Conservation (phyloP, 495 filamentous ascomycete species). For the Cercophora newfieldiana region DNA sequence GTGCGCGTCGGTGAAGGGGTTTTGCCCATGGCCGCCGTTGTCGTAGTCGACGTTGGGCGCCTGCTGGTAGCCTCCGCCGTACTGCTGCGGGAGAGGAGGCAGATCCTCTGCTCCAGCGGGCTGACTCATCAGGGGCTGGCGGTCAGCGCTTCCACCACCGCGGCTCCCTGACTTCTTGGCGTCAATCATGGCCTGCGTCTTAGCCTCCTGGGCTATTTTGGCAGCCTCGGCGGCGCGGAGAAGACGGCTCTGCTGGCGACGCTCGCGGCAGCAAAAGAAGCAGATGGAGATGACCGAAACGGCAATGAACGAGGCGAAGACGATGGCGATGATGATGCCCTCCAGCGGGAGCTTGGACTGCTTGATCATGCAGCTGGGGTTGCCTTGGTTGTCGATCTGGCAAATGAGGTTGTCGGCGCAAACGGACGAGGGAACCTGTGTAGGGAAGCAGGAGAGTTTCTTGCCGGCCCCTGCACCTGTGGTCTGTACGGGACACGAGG, state of each 20-base stretch:
- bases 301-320: slow-evolving; percentile 38
- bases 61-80: slow-evolving; percentile 7
- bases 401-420: slow-evolving; percentile 51
- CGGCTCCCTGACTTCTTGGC: slow-evolving; percentile 52
- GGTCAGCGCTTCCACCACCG: slow-evolving; percentile 63
- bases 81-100: slow-evolving; percentile 17
- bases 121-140: slow-evolving; percentile 37
- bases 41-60: slow-evolving; percentile 10
- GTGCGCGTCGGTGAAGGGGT: slow-evolving; percentile 30
- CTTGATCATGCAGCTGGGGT: slow-evolving; percentile 45
- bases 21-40: slow-evolving; percentile 9
- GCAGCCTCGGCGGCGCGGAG: slow-evolving; percentile 36
- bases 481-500: slow-evolving; percentile 39
- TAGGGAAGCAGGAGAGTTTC: slow-evolving; percentile 40
- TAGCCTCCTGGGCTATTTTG: slow-evolving; percentile 39
- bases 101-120: slow-evolving; percentile 2
- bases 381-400: slow-evolving; percentile 34
- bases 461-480: slow-evolving; percentile 35
- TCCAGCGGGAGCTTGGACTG: slow-evolving; percentile 35
- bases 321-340: slow-evolving; percentile 45
- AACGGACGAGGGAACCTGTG: slow-evolving; percentile 29
- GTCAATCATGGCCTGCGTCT: slow-evolving; percentile 24
- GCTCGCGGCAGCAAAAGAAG: slow-evolving; percentile 44
- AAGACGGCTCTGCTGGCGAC: slow-evolving; percentile 32
- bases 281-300: slow-evolving; percentile 34